Evolutionary conservation across 305 asterid genomes (phyloP).

Genomic region (Fraxinus ornus): DNA sequence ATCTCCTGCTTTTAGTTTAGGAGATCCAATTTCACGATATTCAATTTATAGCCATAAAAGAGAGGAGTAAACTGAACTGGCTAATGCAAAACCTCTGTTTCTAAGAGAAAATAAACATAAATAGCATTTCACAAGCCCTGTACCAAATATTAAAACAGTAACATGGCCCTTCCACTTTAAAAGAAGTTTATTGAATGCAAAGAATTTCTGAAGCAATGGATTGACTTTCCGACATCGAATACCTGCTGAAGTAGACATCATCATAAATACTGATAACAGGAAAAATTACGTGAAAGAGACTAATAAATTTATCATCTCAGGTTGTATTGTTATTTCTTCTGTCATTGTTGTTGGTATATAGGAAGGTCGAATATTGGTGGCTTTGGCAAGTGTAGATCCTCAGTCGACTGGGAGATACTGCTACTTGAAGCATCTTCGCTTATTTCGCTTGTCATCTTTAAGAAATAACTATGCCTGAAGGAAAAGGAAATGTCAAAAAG

Average conservation of each 20-base stretch:
- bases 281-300: background rate
- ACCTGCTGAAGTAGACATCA: background rate
- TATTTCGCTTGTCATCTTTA: slow-evolving; percentile 67
- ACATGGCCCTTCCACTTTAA: background rate
- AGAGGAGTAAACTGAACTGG: background rate
- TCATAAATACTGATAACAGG: background rate
- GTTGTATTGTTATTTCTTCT: background rate
- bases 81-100: background rate
- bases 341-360: slow-evolving; percentile 50
- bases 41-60: background rate
- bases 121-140: background rate
- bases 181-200: background rate
- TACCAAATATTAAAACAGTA: background rate
- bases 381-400: slow-evolving; percentile 24
- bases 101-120: background rate
- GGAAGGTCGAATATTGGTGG: slow-evolving; percentile 63
- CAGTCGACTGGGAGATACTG: slow-evolving; percentile 32
- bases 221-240: background rate
- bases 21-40: background rate
- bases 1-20: background rate
- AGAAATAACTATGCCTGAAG: slow-evolving; percentile 89
- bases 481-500: background rate
- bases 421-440: slow-evolving; percentile 51
- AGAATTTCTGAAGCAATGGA: slow-evolving; percentile 15
- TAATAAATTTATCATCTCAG: background rate